phyloP scores from a whole-genome alignment of 202 grass and related monocot genomes.

The Eragrostis tef region DNA sequence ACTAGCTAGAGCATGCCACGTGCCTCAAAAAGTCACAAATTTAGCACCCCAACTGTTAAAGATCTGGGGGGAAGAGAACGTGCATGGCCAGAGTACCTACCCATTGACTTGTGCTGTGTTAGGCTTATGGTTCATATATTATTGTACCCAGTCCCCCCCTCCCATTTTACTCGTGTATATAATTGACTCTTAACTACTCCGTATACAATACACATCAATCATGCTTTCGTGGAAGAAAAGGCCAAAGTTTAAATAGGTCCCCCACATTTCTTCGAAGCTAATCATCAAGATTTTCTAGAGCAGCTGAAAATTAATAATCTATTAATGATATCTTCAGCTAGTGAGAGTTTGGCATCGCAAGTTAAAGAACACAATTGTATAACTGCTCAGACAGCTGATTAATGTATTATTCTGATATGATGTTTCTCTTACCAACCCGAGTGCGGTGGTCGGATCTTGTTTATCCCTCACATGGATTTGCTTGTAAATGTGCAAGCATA shows the following conservation, averaged over 20 bases:
- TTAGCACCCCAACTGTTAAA: constrained; percentile 23
- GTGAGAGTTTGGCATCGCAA: not conserved
- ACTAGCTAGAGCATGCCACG: not conserved
- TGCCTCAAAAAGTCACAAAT: not conserved
- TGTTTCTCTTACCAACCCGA: constrained; percentile 23
- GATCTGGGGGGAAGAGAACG: constrained; percentile 30
- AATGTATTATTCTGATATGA: constrained; percentile 1
- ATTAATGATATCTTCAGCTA: constrained; percentile 29
- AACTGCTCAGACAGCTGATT: constrained; percentile 10
- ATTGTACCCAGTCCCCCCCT: constrained; percentile 20
- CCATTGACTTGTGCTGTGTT: constrained; percentile 43
- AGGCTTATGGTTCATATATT: constrained; percentile 16
- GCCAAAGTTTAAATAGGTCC: constrained; percentile 28
- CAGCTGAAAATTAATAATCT: constrained; percentile 4
- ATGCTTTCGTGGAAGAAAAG: constrained; percentile 27
- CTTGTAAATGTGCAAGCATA: constrained; percentile 3
- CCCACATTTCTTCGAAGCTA: constrained; percentile 48
- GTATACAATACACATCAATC: constrained; percentile 3
- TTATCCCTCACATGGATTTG: not conserved
- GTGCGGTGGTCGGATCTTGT: constrained; percentile 13
- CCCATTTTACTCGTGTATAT: not conserved
- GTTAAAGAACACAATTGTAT: constrained; percentile 23
- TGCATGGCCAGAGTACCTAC: constrained; percentile 38
- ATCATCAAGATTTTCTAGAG: constrained; percentile 22
- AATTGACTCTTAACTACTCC: constrained; percentile 10